Percentiles rank a stretch among this genome's conserved stretches.
Evolutionary conservation across 2,329 filamentous ascomycete genomes (phyloP).

Genomic region (Colletotrichum gloeosporioides): DNA sequence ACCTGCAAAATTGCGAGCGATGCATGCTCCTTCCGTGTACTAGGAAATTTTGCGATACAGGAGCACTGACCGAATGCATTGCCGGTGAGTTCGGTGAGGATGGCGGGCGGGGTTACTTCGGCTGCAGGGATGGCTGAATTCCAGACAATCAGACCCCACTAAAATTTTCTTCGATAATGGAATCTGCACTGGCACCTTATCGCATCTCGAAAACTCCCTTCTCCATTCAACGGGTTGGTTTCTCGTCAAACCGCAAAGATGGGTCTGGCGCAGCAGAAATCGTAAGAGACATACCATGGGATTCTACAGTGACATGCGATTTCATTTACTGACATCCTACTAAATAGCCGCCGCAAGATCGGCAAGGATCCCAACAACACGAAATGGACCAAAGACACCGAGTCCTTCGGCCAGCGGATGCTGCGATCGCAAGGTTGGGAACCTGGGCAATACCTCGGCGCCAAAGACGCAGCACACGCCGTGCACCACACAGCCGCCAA

Average conservation of each 20-base stretch:
- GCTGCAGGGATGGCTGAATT: conserved; percentile 6
- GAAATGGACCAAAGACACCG: conserved; percentile 83
- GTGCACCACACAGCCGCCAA: conserved; percentile 81
- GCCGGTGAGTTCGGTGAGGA: neutral
- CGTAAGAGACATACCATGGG: neutral
- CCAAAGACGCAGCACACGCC: conserved; percentile 75
- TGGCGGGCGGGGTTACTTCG: neutral
- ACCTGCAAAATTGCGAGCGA: neutral
- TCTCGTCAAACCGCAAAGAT: conserved; percentile 19
- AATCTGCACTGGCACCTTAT: conserved; percentile 2
- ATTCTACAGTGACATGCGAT: neutral
- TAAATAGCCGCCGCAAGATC: conserved; percentile 66
- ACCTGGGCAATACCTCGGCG: conserved; percentile 83
- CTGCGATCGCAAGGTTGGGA: conserved; percentile 90
- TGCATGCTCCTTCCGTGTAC: neutral
- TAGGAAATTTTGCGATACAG: neutral
- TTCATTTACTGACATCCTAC: neutral
- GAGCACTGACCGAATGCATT: neutral
- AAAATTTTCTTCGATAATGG: conserved; percentile 22
- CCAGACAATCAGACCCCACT: conserved; percentile 11
- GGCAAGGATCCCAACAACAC: conserved; percentile 95
- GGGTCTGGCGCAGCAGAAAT: conserved; percentile 21
- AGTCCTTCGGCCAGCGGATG: conserved; percentile 87
- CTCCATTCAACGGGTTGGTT: neutral
- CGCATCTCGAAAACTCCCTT: conserved; percentile 11